These are phyloP conservation scores for Ophiostoma piceae DNA, from an alignment of 2,329 filamentous ascomycete species.

Conservation along the genomic window DNA sequence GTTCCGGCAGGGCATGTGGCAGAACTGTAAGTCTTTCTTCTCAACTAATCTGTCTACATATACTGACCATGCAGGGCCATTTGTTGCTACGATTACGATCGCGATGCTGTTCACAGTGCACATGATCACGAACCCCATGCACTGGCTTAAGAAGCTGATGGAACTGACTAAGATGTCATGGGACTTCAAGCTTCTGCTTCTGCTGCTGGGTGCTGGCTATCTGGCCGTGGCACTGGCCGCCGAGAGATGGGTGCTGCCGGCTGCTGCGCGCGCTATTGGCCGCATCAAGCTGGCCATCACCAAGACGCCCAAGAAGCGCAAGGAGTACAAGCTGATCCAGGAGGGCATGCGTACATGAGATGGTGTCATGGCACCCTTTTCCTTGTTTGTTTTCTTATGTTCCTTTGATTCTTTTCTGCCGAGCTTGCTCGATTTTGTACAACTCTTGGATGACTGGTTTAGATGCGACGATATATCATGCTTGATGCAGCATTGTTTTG, in stretches of 20 bases:
- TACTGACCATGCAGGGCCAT: slow-evolving; percentile 57
- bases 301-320: slow-evolving; percentile 66
- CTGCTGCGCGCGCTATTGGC: slow-evolving; percentile 63
- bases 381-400: not conserved
- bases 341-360: slow-evolving; percentile 54
- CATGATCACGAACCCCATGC: slow-evolving; percentile 71
- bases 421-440: not conserved
- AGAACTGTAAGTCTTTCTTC: slow-evolving; percentile 61
- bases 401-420: not conserved
- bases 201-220: slow-evolving; percentile 64
- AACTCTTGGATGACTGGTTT: not conserved
- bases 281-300: slow-evolving; percentile 53
- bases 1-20: slow-evolving; percentile 72
- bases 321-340: slow-evolving; percentile 77
- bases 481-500: not conserved
- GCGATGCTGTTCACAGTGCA: slow-evolving; percentile 65
- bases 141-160: slow-evolving; percentile 69
- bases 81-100: slow-evolving; percentile 68
- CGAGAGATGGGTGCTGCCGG: slow-evolving; percentile 66
- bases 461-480: not conserved
- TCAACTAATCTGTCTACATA: not conserved
- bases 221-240: slow-evolving; percentile 64
- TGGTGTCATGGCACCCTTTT: not conserved
- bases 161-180: slow-evolving; percentile 72
- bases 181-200: slow-evolving; percentile 66